Evolutionary conservation across 139 green algal genomes (phyloP), one percentile per base, ranked within the genome.

Genomic region (Tetraselmis chui): DNA sequence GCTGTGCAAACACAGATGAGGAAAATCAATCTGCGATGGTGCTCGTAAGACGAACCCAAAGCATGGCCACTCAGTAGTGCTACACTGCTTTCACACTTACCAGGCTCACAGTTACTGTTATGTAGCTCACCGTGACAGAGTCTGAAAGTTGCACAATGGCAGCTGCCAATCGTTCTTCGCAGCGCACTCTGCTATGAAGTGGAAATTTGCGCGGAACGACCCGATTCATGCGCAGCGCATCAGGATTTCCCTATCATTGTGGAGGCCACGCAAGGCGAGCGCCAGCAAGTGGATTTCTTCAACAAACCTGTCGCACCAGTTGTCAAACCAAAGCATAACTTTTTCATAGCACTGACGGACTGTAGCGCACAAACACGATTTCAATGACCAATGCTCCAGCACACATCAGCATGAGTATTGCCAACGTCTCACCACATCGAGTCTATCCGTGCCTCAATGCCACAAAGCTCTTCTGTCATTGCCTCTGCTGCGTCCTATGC

Each of bases 291-390:
- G 88, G 45, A 89, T 80, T 81, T 95, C 92, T 83, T 95, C 89
- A 1, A 93, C 88, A 83, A 91, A 95, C 90, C 90, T 90, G 82
- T n/a, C n/a, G n/a, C n/a, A n/a, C n/a, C n/a, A n/a, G n/a, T n/a
- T n/a, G n/a, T n/a, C n/a, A n/a, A n/a, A n/a, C n/a, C 59, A 83
- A 23, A 76, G 32, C 74, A 81, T 25, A 26, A 29, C 31, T 23
- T 0, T 2, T 30, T 1, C 5, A 2, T 30, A 31, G 18, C 24
- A 31, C 27, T 30, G 24, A 32, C 32, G 32, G 76, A 22, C 76
- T n/a, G 28, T 79, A 18, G 29, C 28, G 26, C 27, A 2, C 59
- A 59, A 5, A 18, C 22, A 11, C 18, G 2, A 79, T 26, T 79
- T 18, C 27, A 22, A 22, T 58, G 29, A 18, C 22, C 32, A 1